Percentiles rank a stretch among this genome's conserved stretches.
phyloP scores from a whole-genome alignment of 1,139 yeast genomes.

The Yamadazyma kanchanaburiensis region DNA sequence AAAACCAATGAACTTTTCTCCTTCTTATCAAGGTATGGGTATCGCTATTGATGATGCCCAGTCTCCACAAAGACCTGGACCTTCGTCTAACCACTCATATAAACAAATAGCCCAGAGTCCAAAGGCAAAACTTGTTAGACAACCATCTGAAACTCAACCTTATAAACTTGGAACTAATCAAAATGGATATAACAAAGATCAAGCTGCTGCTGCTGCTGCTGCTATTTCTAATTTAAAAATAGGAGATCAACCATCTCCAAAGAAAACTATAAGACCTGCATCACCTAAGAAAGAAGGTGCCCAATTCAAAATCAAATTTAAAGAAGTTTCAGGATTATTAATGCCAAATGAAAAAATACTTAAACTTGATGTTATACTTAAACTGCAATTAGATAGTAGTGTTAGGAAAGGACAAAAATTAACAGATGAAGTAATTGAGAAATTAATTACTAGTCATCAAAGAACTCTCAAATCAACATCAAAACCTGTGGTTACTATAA shows the following conservation, averaged over 20 bases:
- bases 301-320: constrained; percentile 20
- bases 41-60: neutral
- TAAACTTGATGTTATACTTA: constrained; percentile 38
- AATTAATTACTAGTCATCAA: constrained; percentile 39
- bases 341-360: constrained; percentile 37
- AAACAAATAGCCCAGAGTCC: neutral
- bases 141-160: constrained; percentile 2
- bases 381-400: constrained; percentile 32
- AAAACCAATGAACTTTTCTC: neutral
- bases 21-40: constrained; percentile 1
- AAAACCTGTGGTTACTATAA: constrained; percentile 43
- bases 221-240: constrained; percentile 6
- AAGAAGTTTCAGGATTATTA: constrained; percentile 33
- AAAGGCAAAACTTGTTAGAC: constrained; percentile 3
- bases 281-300: constrained; percentile 1
- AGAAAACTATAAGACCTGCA: neutral
- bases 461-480: constrained; percentile 30
- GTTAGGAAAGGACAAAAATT: constrained; percentile 22
- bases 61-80: neutral
- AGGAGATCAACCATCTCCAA: constrained; percentile 1
- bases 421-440: constrained; percentile 36
- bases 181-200: constrained; percentile 1
- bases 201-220: constrained; percentile 7
- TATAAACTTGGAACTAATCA: constrained; percentile 1
- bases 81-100: too few species aligned